Evolutionary conservation across 2,329 filamentous ascomycete genomes (phyloP).

Genomic region (Epichloe elymi): DNA sequence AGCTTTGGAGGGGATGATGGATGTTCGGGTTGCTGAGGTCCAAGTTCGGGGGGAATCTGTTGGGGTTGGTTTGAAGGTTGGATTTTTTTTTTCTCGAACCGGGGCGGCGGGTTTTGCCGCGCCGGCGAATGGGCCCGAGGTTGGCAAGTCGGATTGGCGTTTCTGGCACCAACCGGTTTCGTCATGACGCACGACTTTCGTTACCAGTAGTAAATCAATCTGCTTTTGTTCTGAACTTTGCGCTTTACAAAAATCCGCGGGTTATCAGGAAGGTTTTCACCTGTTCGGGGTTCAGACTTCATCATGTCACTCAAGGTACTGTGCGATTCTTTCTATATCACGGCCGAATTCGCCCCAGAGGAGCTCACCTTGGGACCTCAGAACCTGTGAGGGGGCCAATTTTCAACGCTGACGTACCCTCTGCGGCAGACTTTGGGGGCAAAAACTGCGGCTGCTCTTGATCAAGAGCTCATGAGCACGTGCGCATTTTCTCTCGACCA

Average conservation of each 20-base stretch:
- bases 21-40: background rate
- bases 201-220: no score
- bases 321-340: background rate
- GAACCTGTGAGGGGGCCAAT: background rate
- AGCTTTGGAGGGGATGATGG: background rate
- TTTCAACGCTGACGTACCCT: background rate
- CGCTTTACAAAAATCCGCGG: background rate
- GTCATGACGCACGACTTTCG: background rate
- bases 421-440: constrained; percentile 63
- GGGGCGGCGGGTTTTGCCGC: constrained; percentile 25
- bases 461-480: constrained; percentile 85
- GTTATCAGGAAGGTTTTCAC: background rate
- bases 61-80: background rate
- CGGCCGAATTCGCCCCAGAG: background rate
- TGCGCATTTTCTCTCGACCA: constrained; percentile 89
- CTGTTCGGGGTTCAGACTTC: background rate
- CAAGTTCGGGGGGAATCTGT: background rate
- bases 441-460: constrained; percentile 76
- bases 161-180: no score
- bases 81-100: constrained; percentile 12
- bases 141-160: no score
- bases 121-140: constrained; percentile 10
- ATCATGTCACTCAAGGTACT: constrained; percentile 1
- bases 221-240: no score
- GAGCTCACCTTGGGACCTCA: no score